These are phyloP conservation scores for Debaryomyces castellii DNA, from an alignment of 805 yeast genomes.

Conservation along the genomic window DNA sequence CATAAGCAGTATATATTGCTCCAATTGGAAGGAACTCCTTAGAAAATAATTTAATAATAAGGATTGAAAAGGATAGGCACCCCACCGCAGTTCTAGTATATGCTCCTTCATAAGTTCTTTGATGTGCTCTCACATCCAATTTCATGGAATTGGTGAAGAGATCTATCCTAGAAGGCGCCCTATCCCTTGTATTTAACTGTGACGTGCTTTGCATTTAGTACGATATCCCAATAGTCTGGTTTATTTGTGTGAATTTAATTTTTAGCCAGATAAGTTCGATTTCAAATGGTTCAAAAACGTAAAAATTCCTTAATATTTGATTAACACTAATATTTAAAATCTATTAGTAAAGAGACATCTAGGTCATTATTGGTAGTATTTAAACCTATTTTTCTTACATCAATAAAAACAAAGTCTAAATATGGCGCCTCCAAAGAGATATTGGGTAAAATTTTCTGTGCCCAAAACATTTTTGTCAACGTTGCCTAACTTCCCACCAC, in stretches of 20 bases:
- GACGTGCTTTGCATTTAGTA: neutral
- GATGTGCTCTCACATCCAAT: constrained; percentile 65
- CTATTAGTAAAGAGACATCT: neutral
- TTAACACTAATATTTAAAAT: neutral
- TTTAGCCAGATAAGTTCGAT: neutral
- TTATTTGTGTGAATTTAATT: neutral
- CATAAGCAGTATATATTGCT: constrained; percentile 61
- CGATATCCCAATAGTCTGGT: neutral
- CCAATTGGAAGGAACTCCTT: constrained; percentile 67
- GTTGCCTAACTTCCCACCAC: constrained; percentile 35
- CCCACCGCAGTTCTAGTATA: constrained; percentile 73
- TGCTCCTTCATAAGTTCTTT: constrained; percentile 84
- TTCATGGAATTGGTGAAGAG: constrained; percentile 39
- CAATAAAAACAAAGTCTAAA: neutral
- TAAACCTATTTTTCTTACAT: neutral
- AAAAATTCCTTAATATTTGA: neutral
- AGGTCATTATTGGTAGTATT: neutral
- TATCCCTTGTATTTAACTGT: constrained; percentile 6
- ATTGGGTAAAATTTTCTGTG: constrained; percentile 31
- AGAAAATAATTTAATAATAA: constrained; percentile 64
- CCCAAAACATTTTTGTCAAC: constrained; percentile 28
- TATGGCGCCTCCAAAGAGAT: constrained; percentile 38
- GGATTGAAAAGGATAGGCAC: constrained; percentile 61
- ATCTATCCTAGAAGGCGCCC: constrained; percentile 34
- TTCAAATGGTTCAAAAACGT: neutral